Percentiles rank a stretch among this genome's conserved stretches.
phyloP scores from a whole-genome alignment of 768 basidiomycete species.

The Leccinum subtestaceum region DNA sequence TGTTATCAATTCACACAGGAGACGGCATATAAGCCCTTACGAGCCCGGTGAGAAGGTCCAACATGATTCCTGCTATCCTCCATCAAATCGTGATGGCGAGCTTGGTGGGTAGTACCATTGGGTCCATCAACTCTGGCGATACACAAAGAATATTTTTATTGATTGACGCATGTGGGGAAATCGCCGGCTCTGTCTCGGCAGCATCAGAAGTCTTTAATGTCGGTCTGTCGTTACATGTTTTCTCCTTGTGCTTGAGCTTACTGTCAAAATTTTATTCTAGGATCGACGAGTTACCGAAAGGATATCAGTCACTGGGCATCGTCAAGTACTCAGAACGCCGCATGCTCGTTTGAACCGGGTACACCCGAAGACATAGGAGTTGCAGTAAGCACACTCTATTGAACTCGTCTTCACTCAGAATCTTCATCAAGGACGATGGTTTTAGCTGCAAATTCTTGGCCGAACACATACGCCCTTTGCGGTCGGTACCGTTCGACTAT shows the following conservation, averaged over 20 bases:
- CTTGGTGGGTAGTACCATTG: too few relatives aligned
- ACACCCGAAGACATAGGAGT: conserved; percentile 47
- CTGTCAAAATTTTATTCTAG: background rate
- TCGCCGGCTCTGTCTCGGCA: background rate
- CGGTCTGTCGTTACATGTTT: background rate
- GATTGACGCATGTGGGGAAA: background rate
- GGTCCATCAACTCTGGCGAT: background rate
- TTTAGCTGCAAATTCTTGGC: conserved; percentile 34
- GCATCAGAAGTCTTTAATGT: background rate
- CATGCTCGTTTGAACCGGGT: conserved; percentile 60
- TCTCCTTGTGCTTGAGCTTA: background rate
- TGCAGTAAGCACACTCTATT: conserved; percentile 36
- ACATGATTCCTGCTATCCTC: background rate
- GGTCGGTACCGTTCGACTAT: conserved; percentile 10
- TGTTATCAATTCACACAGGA: background rate
- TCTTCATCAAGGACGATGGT: background rate
- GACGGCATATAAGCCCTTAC: background rate
- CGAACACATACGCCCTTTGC: conserved; percentile 36
- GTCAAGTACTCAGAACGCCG: conserved; percentile 44
- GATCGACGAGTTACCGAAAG: background rate
- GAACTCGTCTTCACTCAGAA: background rate
- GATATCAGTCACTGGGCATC: conserved; percentile 43
- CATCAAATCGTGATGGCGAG: background rate
- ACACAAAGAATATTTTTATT: background rate
- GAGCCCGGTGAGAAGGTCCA: background rate